Evolutionary conservation across 495 filamentous ascomycete genomes (phyloP), one percentile per base, ranked within the genome.

Genomic region (Penicillium canariense): DNA sequence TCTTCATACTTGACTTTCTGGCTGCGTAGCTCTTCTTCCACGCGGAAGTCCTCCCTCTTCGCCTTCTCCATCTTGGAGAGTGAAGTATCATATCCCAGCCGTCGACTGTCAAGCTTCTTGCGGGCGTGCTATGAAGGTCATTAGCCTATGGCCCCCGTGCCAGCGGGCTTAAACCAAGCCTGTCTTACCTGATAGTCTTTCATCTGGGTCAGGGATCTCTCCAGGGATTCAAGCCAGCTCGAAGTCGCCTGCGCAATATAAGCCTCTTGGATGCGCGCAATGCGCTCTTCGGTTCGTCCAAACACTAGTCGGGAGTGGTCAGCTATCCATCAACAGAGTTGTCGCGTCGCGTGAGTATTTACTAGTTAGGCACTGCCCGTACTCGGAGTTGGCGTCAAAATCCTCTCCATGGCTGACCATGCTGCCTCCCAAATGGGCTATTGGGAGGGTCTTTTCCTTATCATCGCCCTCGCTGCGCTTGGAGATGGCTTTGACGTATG

Each of bases 1-100:
- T 97, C 95, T 62, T 96, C 94, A 63, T 96, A 98, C 69, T 97
- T 98, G 54, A 89, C 88, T 65, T 96, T 96, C 66, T 96, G 87
- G 12, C 84, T 81, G 54, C 95, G 86, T 46, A 96, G 80, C 68
- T 98, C 93, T 68, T 98, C 95, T 71, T 98, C 91, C 45, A 94
- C 80, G 42, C 89, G 81, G 74, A 91, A 96, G 67, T 98, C 91
- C 55, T 97, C 93, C 57, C 84, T 87, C 77, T 96, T 97, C 9
- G 84, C 84, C 64, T 96, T 97, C 62, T 96, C 88, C 81, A 95
- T 88, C 77, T 97, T 98, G 25, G 84, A 81, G 12, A 90, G 82
- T 48, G 89, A 91, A 12, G 94, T 85, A 69, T 98, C 94, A 64
- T 96, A 97, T 32, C 91, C 91, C 55, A 97, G 76, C 52, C 94